These are phyloP conservation scores for Cudoniella acicularis DNA, from an alignment of 495 filamentous ascomycete genomes.

Conservation along the genomic window DNA sequence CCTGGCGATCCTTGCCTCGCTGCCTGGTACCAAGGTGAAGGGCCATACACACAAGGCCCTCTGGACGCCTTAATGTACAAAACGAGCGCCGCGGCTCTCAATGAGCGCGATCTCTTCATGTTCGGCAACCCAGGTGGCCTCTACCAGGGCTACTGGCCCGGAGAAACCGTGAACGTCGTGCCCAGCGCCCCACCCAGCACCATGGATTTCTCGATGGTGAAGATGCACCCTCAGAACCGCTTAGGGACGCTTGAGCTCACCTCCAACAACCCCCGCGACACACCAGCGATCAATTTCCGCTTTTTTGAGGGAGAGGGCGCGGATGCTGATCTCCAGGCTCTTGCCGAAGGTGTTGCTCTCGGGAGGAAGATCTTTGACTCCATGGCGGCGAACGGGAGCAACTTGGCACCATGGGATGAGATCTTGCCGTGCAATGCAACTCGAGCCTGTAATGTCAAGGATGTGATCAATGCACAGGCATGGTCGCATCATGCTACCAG, in stretches of 20 bases:
- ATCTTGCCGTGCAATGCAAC: neutral
- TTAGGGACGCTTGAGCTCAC: constrained; percentile 49
- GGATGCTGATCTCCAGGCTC: constrained; percentile 40
- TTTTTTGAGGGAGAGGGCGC: constrained; percentile 31
- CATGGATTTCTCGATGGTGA: constrained; percentile 49
- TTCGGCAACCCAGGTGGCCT: constrained; percentile 49
- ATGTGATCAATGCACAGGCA: constrained; percentile 29
- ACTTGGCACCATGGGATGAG: constrained; percentile 44
- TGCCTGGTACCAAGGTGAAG: constrained; percentile 36
- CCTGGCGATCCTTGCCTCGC: constrained; percentile 46
- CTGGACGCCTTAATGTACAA: constrained; percentile 44
- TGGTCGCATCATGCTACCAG: constrained; percentile 61
- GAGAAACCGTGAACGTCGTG: constrained; percentile 29
- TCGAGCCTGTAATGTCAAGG: constrained; percentile 30
- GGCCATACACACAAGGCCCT: constrained; percentile 47
- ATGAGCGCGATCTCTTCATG: constrained; percentile 45
- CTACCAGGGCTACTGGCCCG: constrained; percentile 37
- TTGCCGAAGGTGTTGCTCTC: constrained; percentile 45
- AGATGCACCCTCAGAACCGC: constrained; percentile 47
- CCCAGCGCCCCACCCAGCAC: constrained; percentile 43
- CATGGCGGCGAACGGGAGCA: constrained; percentile 25
- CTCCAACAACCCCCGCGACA: constrained; percentile 49
- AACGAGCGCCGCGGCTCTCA: constrained; percentile 33
- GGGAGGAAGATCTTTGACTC: constrained; percentile 29
- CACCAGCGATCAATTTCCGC: constrained; percentile 50